These are phyloP conservation scores for Leishmania guyanensis DNA, from an alignment of 208 protist genomes.

Conservation along the genomic window DNA sequence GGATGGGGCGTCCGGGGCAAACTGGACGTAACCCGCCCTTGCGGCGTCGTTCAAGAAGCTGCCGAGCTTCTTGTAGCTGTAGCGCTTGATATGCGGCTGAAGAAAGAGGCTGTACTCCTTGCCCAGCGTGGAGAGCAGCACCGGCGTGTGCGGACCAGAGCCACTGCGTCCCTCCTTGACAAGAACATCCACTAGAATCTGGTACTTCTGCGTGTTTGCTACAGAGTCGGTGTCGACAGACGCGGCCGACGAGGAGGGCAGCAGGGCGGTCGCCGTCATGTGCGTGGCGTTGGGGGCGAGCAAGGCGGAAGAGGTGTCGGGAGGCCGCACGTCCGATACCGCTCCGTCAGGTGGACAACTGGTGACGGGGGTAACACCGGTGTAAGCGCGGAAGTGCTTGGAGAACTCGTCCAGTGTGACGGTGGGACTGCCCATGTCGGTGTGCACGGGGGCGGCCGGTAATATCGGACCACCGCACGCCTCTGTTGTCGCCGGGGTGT, in stretches of 20 bases:
- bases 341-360: not conserved
- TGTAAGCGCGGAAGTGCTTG: slow-evolving; percentile 47
- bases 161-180: slow-evolving; percentile 60
- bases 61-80: slow-evolving; percentile 84
- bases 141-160: slow-evolving; percentile 45
- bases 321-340: not conserved
- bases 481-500: not conserved
- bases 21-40: slow-evolving; percentile 63
- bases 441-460: not conserved
- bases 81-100: slow-evolving; percentile 48
- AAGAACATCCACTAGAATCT: slow-evolving; percentile 68
- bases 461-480: not conserved
- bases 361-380: not conserved
- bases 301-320: not conserved
- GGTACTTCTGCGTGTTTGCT: slow-evolving; percentile 24
- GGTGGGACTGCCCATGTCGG: not conserved
- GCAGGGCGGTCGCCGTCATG: not conserved
- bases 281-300: not conserved
- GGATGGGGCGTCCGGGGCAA: slow-evolving; percentile 63
- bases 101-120: slow-evolving; percentile 83
- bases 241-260: not conserved
- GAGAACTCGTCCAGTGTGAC: slow-evolving; percentile 36
- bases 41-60: slow-evolving; percentile 77
- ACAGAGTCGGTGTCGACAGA: slow-evolving; percentile 11
- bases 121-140: slow-evolving; percentile 87